These are phyloP conservation scores for Aspergillus sp. DNA, from an alignment of 2,329 filamentous ascomycete genomes.

Conservation along the genomic window DNA sequence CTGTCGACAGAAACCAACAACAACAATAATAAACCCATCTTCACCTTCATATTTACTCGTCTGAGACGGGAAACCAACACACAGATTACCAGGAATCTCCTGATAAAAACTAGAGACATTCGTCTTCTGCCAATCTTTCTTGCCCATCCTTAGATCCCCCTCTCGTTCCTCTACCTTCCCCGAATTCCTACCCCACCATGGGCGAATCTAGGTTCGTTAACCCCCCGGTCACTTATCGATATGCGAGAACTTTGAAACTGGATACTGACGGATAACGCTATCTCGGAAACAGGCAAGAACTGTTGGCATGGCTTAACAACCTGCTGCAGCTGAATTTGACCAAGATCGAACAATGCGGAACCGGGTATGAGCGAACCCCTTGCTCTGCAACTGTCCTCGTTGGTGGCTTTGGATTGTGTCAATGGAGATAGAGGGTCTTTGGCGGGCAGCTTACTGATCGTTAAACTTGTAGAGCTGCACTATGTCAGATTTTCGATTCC, in stretches of 20 bases:
- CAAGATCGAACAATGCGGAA: slow-evolving; percentile 98
- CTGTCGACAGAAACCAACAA: slow-evolving; percentile 28
- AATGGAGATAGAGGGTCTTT: neutral
- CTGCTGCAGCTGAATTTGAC: slow-evolving; percentile 97
- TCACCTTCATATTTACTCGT: neutral
- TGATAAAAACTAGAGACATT: neutral
- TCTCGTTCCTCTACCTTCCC: neutral
- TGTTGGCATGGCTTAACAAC: slow-evolving; percentile 95
- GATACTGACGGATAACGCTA: neutral
- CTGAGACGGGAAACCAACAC: slow-evolving; percentile 1
- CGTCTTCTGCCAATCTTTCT: slow-evolving; percentile 5
- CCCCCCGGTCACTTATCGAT: neutral
- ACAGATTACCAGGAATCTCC: slow-evolving; percentile 9
- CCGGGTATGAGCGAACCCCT: slow-evolving; percentile 65
- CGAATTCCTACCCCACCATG: slow-evolving; percentile 50
- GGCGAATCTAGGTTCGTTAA: slow-evolving; percentile 61
- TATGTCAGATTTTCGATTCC: slow-evolving; percentile 97
- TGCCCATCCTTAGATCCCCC: slow-evolving; percentile 2
- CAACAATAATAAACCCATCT: slow-evolving; percentile 9
- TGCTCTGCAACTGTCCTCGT: neutral
- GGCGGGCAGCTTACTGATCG: neutral
- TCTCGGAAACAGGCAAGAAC: slow-evolving; percentile 73
- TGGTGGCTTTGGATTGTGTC: neutral
- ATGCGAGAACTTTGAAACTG: neutral
- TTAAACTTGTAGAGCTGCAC: slow-evolving; percentile 67